A percentile compares a stretch with the other conserved stretches of the same genome.
These are phyloP conservation scores for Cryptococcus sp. DNA, from an alignment of 1,284 basidiomycete genomes.

Conservation along the genomic window DNA sequence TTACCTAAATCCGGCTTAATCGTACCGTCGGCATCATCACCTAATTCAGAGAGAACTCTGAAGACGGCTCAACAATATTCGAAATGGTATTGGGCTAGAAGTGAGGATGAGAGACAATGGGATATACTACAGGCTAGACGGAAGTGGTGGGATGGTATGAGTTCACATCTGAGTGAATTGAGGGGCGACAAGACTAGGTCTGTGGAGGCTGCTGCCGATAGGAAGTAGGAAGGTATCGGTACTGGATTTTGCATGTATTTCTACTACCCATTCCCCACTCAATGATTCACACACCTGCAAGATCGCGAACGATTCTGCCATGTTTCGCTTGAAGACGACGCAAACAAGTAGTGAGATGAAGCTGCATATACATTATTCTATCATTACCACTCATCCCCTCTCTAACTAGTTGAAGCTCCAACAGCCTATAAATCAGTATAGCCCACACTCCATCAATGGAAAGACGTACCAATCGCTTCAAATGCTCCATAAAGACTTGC, in stretches of 20 bases:
- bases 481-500: constrained; percentile 94
- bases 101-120: constrained; percentile 26
- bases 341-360: not conserved
- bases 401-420: constrained; percentile 43
- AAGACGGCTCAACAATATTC: constrained; percentile 16
- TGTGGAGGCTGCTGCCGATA: not conserved
- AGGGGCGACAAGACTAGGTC: not conserved
- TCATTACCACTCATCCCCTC: not conserved
- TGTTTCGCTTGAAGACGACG: too few relatives aligned
- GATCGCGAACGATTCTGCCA: too few relatives aligned
- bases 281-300: too few relatives aligned
- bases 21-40: constrained; percentile 5
- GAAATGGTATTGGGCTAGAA: constrained; percentile 29
- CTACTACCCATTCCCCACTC: too few relatives aligned
- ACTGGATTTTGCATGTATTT: not conserved
- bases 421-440: constrained; percentile 24
- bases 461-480: constrained; percentile 67
- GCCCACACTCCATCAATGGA: not conserved
- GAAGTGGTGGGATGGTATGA: constrained; percentile 38
- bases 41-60: constrained; percentile 5
- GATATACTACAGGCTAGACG: constrained; percentile 37
- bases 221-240: too few relatives aligned
- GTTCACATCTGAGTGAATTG: not conserved
- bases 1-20: not conserved
- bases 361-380: not conserved